Conservation (phyloP, 2,329 filamentous ascomycete genomes). For the Dothistroma septosporum region DNA sequence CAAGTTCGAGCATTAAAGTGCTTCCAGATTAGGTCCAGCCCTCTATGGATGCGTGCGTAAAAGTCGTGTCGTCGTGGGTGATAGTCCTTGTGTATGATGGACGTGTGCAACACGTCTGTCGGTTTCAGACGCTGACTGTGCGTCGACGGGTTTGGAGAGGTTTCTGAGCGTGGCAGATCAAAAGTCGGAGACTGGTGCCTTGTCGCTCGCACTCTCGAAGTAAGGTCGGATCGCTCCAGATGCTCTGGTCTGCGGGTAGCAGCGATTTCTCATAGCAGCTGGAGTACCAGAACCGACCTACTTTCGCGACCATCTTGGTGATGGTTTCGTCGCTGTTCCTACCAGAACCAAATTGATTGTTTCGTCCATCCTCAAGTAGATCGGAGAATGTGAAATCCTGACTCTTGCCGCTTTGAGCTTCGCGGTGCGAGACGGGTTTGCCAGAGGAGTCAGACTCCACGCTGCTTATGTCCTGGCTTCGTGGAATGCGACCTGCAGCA, state of each 20-base stretch:
- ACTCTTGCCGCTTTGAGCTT: constrained; percentile 2
- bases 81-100: not conserved
- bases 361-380: constrained; percentile 47
- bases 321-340: constrained; percentile 71
- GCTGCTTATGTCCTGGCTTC: constrained; percentile 32
- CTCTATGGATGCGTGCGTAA: not conserved
- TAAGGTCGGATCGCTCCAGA: constrained; percentile 74
- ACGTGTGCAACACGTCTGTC: not conserved
- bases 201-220: constrained; percentile 81
- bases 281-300: constrained; percentile 95
- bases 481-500: constrained; percentile 52
- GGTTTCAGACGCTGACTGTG: constrained; percentile 47
- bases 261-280: constrained; percentile 73
- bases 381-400: constrained; percentile 27
- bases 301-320: constrained; percentile 84
- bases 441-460: constrained; percentile 26
- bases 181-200: constrained; percentile 80
- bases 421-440: constrained; percentile 11
- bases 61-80: constrained; percentile 3
- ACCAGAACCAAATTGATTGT: constrained; percentile 30
- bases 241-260: constrained; percentile 52
- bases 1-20: not conserved
- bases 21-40: constrained; percentile 11
- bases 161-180: constrained; percentile 87
- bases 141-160: constrained; percentile 51